These are phyloP conservation scores for Hypoxylon fuscum DNA, from an alignment of 495 filamentous ascomycete species.

Conservation along the genomic window DNA sequence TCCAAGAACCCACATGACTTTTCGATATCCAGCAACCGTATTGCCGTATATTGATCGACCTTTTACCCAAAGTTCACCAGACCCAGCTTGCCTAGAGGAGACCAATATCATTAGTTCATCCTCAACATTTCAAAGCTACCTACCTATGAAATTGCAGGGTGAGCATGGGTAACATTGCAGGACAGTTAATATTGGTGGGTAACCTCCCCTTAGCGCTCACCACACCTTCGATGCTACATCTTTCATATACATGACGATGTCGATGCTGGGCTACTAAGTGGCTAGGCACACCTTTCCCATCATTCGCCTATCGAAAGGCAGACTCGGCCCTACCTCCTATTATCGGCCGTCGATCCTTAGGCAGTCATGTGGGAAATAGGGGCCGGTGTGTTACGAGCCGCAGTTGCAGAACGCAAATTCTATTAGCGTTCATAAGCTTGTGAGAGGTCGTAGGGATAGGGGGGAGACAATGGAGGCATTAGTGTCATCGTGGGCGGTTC, in stretches of 20 bases:
- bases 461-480: not conserved
- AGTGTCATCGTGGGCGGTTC: not conserved
- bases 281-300: no score
- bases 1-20: no score
- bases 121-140: no score
- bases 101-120: not conserved
- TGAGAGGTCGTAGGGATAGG: not conserved
- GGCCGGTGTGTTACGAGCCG: not conserved
- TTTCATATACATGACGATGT: not conserved
- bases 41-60: no score
- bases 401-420: not conserved
- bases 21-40: no score
- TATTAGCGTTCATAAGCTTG: not conserved
- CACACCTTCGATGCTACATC: not conserved
- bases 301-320: not conserved
- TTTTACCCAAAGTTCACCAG: no score
- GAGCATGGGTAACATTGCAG: constrained; percentile 1
- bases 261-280: not conserved
- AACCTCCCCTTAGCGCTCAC: not conserved
- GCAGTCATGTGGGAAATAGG: not conserved
- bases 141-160: not conserved
- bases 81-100: no score
- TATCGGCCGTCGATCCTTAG: not conserved
- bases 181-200: not conserved
- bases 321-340: not conserved